Evolutionary conservation across 352 stramenopile genomes (phyloP), one percentile per base, ranked within the genome.

Genomic region (Phytopythium boreale): DNA sequence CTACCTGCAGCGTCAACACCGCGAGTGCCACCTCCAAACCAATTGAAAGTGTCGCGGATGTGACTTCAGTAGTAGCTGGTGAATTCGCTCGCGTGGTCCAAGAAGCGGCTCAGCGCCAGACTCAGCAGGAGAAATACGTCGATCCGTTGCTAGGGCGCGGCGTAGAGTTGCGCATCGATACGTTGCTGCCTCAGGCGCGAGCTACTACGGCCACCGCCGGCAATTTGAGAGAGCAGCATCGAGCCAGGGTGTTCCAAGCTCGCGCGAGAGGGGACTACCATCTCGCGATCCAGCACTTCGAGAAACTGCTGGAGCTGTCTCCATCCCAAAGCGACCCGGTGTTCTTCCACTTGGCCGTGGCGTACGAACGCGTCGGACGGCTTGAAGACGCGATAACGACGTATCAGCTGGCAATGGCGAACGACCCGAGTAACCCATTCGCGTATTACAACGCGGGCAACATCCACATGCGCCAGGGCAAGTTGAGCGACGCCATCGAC

Each of bases 361-460:
- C 69, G 27, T 72, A 87, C 59, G 81, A 90, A 34, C 72, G 76
- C 29, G 82, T 70, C 5, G 79, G 79, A 0, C 56, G 74, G 10
- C 63, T 78, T 20, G 27, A 67, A 4, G 56, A 65, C 27, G 77
- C 81, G 0, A 24, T 78, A 14, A 22, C 65, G 36, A 63, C 70
- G 4, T 90, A 90, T 59, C 70, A 66, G 4, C 62, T 70, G 39
- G 68, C 82, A 19, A 52, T 82, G 3, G 63, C 62, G 9, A 31
- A 59, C 1, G 64, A 76, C 0, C 36, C 46, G 3, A 49, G 14
- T 9, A 79, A 86, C 27, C 60, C 70, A 10, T 86, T 86, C 53
- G 65, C 76, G 46, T 71, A 86, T 37, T 88, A 79, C 61, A 87
- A 88, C 59, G 64, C 76, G 27, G 81, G 75, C 7, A 90, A 88